Evolutionary conservation across 2,329 filamentous ascomycete species (phyloP).

Genomic region (Ciborinia camelliae): DNA sequence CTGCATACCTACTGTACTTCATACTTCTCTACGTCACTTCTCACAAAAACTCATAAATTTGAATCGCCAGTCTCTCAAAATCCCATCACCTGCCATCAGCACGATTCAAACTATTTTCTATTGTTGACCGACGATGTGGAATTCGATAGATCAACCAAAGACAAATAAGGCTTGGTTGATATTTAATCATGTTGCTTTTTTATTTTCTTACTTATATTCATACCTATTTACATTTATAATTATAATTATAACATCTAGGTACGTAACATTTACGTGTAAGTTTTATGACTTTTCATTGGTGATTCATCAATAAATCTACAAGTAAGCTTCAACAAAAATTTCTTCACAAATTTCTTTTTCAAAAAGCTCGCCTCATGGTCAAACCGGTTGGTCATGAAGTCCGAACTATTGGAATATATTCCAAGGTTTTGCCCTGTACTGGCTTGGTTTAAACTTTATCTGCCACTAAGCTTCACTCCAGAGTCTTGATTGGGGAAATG

Average conservation of each 20-base stretch:
- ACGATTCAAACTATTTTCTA: no score
- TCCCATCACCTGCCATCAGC: not conserved
- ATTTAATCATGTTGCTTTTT: no score
- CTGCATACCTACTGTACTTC: no score
- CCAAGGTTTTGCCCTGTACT: not conserved
- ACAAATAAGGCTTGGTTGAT: not conserved
- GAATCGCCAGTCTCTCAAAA: no score
- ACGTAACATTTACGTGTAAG: conserved; percentile 1
- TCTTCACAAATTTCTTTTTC: conserved; percentile 10
- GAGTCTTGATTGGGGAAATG: conserved; percentile 3
- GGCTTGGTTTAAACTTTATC: conserved; percentile 1
- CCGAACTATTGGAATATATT: not conserved
- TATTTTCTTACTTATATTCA: no score
- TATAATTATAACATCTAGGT: no score
- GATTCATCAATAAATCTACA: not conserved
- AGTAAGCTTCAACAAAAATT: conserved; percentile 1
- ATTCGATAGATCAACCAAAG: not conserved
- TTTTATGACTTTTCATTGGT: not conserved
- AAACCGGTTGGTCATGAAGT: not conserved
- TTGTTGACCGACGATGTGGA: not conserved
- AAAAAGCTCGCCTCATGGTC: not conserved
- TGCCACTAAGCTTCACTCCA: not conserved
- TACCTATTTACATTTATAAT: no score
- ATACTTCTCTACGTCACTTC: no score
- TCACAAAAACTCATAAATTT: no score